A percentile compares a stretch with the other conserved stretches of the same genome.
These are phyloP conservation scores for Arabidopsis suecica DNA, from an alignment of 345 rosid species.

Conservation along the genomic window DNA sequence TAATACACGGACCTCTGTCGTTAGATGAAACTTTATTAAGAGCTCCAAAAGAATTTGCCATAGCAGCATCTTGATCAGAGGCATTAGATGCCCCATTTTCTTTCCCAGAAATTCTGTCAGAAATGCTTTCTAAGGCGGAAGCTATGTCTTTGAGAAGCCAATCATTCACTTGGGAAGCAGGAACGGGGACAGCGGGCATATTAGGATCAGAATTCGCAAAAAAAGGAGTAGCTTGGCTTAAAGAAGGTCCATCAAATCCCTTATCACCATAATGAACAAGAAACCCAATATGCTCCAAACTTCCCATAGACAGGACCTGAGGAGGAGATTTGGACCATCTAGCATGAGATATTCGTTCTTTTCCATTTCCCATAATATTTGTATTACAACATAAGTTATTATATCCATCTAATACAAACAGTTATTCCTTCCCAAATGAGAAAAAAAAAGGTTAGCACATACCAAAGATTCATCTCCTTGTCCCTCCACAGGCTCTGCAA, in stretches of 20 bases:
- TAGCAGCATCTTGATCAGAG: slow-evolving; percentile 81
- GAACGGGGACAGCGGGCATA: slow-evolving; percentile 88
- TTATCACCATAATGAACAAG: slow-evolving; percentile 87
- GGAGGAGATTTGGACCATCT: slow-evolving; percentile 20
- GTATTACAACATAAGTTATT: neutral
- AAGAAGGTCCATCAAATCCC: slow-evolving; percentile 69
- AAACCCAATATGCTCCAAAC: slow-evolving; percentile 96
- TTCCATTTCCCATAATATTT: neutral
- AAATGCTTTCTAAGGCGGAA: slow-evolving; percentile 71
- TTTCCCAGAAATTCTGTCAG: slow-evolving; percentile 79
- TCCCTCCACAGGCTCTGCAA: slow-evolving; percentile 85
- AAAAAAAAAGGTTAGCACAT: slow-evolving; percentile 45
- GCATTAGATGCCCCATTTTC: slow-evolving; percentile 76
- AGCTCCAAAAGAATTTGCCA: slow-evolving; percentile 70
- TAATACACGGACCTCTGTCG: slow-evolving; percentile 68
- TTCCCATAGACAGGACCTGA: slow-evolving; percentile 91
- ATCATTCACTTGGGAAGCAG: slow-evolving; percentile 79
- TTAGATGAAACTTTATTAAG: slow-evolving; percentile 61
- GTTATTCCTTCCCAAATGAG: slow-evolving; percentile 13
- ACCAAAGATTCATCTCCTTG: slow-evolving; percentile 87
- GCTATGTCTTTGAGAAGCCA: slow-evolving; percentile 84
- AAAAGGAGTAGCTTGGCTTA: slow-evolving; percentile 87
- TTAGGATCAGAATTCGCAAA: slow-evolving; percentile 94
- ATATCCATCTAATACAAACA: neutral
- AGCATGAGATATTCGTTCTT: slow-evolving; percentile 3